A percentile compares a stretch with the other conserved stretches of the same genome.
phyloP scores from a whole-genome alignment of 192 early-diverging fungal species.

The Backusella australiensis region DNA sequence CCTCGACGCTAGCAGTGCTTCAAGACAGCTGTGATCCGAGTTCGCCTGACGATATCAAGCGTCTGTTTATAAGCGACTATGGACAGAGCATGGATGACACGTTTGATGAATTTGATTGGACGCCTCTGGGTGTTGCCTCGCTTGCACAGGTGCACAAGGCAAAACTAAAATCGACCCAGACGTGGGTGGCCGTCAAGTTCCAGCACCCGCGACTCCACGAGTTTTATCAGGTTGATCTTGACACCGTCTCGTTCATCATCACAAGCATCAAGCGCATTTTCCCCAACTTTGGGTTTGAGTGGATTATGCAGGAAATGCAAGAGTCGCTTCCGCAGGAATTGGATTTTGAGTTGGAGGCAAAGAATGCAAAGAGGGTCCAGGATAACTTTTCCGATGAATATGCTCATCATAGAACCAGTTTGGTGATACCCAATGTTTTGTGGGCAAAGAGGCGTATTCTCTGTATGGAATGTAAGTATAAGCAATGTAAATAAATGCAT shows the following conservation, averaged over 20 bases:
- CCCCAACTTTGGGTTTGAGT: constrained; percentile 86
- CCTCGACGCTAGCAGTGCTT: constrained; percentile 72
- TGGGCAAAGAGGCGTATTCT: constrained; percentile 76
- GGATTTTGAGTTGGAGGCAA: constrained; percentile 79
- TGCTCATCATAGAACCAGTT: constrained; percentile 26
- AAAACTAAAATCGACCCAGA: constrained; percentile 53
- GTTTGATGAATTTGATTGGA: constrained; percentile 77
- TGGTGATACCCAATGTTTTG: constrained; percentile 78
- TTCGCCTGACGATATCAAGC: constrained; percentile 65
- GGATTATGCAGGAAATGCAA: constrained; percentile 87
- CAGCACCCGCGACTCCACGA: constrained; percentile 86
- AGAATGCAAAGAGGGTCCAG: constrained; percentile 63
- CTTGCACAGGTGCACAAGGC: constrained; percentile 92
- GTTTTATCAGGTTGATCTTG: constrained; percentile 61
- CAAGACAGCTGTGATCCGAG: constrained; percentile 86
- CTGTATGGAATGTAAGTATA: constrained; percentile 78
- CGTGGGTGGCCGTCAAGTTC: constrained; percentile 90
- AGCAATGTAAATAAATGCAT: too few relatives aligned
- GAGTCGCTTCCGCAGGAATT: constrained; percentile 81
- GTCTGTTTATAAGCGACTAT: constrained; percentile 66
- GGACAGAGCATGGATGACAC: constrained; percentile 61
- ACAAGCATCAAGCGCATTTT: constrained; percentile 65
- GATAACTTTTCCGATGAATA: constrained; percentile 55
- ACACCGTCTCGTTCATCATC: constrained; percentile 64
- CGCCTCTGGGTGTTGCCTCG: constrained; percentile 87